Base-by-base conservation (phyloP, 805 yeast species). In the Spathaspora passalidarum region DNA sequence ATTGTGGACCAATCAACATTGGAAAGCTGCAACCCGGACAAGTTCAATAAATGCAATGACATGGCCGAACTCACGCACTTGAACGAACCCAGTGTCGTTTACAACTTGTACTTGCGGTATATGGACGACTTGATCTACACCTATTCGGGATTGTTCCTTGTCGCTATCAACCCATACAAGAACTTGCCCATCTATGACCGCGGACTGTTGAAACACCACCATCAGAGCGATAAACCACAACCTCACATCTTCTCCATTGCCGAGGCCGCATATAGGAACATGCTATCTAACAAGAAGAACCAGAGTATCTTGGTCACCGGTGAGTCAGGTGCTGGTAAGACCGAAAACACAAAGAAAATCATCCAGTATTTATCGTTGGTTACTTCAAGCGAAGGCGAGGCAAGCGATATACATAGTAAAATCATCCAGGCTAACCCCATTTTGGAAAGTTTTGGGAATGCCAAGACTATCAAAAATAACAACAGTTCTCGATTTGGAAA, bases 301-400 rank as follows among this genome's bases (percentile, higher is more conserved):
- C 99, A 94, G 68, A 84, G 95, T 10, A 89, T 94, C 45, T 72
- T 94, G 42, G 97, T 94, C n/a, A 94, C 99, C 0, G 99, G 99
- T 52, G 99, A 94, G 62, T 86, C 96, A 19, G 99, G 99, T 54
- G 99, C 99, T 0, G 99, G 99, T 44, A 94, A 94, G 62, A 94
- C 99, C 0, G 99, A 94, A 67, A 94, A 89, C 55, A 94, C 99
- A 4, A 94, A 94, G 64, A 90, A 87, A 60, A 90, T 94, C 45
- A 85, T 94, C 49, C 97, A 91, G 62, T 94, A 90, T 62, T 74
- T 94, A 46, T 88, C 97, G 1, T 82, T 88, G 6, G 83, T 88
- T 21, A 81, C 95, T 1, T 29, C 34, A n/a, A 29, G n/a, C 7
- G 43, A 35, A 29, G 21, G 23, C 10, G 21, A 16, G 7, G 22